Base-by-base conservation (phyloP, 495 filamentous ascomycete genomes). In the Beverwykella pulmonaria region DNA sequence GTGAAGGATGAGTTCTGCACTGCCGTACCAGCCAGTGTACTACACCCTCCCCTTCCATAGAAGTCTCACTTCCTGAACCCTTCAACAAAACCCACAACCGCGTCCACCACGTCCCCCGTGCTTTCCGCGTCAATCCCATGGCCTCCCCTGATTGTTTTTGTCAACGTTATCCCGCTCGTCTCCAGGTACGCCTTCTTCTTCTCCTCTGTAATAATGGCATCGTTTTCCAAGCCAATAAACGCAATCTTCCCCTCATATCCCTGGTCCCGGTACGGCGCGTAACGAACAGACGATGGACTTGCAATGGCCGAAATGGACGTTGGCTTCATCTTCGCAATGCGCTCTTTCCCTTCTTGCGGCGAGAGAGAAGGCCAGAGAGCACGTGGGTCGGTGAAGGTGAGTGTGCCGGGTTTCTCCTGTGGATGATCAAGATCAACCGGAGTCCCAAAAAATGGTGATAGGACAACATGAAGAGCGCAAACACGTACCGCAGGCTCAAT, bases 81-180 rank as follows among this genome's bases (percentile, higher is more conserved):
- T 20, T 34, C 53, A 15, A 25, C 53, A 15, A 56, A 26, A 7
- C 29, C 32, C 15, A 34, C 26, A 6, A 39, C 53, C 5, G 29
- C 53, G 3, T 39, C 29, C 14, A 20, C n/a, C 2, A 56, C 53
- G 26, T 56, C 53, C 15, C 36, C 53, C 6, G 14, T 34, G 12
- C 5, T 26, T 19, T 56, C 27, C n/a, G n/a, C 2, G 20, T 39
- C 53, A 39, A 56, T 56, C 8, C 53, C 53, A 20, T 56, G 53
- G 2, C 14, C 14, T 5, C 27, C 53, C n/a, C 36, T 20, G 7
- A 56, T 10, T 34, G 8, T 56, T 20, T 15, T 19, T 20, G 26
- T 34, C 26, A 56, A 26, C 53, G 12, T 56, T 7, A 56, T 56
- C 12, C 53, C 53, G 29, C 53, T 56, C 53, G 12, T 56, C 53